Conservation (phyloP, 352 stramenopile genomes). For the Pythium pyrilobum region DNA sequence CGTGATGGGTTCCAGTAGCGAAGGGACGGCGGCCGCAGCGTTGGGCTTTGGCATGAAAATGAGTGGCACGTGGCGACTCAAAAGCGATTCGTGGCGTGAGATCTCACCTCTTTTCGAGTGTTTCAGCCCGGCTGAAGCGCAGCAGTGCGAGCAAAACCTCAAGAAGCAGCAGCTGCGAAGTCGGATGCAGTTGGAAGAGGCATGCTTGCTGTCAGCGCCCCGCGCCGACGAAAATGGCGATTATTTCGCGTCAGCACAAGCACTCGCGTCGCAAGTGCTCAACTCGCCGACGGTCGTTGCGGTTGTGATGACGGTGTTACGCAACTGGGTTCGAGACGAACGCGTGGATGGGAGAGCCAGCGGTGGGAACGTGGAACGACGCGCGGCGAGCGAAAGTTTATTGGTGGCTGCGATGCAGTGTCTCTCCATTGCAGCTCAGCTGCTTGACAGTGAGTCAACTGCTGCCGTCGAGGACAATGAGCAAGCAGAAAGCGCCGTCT, state of each 20-base stretch:
- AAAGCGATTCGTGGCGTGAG: constrained; percentile 41
- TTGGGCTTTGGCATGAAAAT: constrained; percentile 62
- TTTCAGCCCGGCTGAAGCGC: constrained; percentile 66
- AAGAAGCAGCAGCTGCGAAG: constrained; percentile 29
- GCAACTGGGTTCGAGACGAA: constrained; percentile 24
- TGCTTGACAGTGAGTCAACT: not conserved
- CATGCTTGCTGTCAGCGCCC: constrained; percentile 6
- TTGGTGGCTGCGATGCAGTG: constrained; percentile 47
- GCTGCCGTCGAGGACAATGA: not conserved
- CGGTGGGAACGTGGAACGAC: not conserved
- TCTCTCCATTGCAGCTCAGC: constrained; percentile 40
- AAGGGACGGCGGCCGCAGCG: not conserved
- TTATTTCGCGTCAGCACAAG: constrained; percentile 7
- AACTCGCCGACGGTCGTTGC: constrained; percentile 42
- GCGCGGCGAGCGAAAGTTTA: constrained; percentile 40
- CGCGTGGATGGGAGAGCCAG: too few relatives aligned
- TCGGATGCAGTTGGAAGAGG: constrained; percentile 5
- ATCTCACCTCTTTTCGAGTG: constrained; percentile 71
- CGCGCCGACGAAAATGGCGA: not conserved
- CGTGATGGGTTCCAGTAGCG: too few relatives aligned
- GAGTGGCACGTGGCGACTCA: constrained; percentile 61
- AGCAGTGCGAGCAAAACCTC: constrained; percentile 73
- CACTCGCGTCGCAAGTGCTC: constrained; percentile 26
- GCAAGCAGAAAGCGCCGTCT: not conserved
- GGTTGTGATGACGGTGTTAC: constrained; percentile 37